Base-by-base conservation (phyloP, 495 filamentous ascomycete genomes). In the Aspergillus bridgeri region DNA sequence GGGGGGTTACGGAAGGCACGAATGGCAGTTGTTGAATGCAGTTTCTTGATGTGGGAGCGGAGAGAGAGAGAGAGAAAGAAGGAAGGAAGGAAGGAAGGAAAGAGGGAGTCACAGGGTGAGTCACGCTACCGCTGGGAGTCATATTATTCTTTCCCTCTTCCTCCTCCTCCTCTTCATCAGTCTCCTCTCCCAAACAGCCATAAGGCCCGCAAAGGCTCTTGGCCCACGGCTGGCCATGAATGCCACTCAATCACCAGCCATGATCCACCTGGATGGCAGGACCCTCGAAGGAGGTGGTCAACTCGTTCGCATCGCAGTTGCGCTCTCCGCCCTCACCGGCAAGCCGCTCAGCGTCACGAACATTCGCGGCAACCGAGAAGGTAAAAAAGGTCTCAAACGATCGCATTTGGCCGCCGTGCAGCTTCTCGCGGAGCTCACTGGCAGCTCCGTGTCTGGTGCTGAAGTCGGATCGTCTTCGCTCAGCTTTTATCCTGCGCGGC, bases 211-310 rank as follows among this genome's bases (percentile, higher is more conserved):
- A 6, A 29, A 29, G 27, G 25, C 25, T 27, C 25, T 27, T 27
- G 7, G 4, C 25, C 3, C 25, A 27, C 3, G 25, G 3, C 7
- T 29, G 27, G 27, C 27, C 27, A 29, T 29, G 27, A 29, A 6
- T 9, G 27, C 11, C 27, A 29, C 48, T 46, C 18, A 21, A 47
- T n/a, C n/a, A 47, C 21, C 15, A 7, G 15, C 19, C 45, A 20
- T 47, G 45, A 53, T 83, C 45, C 65, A 65, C 48, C 69, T 92
- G 6, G 87, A 91, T 60, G 89, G 89, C 33, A 70, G 80, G 46
- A 89, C 83, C 1, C 89, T 92, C 13, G 91, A 95, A 75, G 91
- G 91, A 42, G 91, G 91, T 27, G 91, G 91, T 8, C 91, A 96
- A 68, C 75, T 96, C 1, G 80, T 94, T 25, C 83, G 91, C 47